A percentile compares a stretch with the other conserved stretches of the same genome.
Conservation (phyloP, 2,329 filamentous ascomycete genomes). For the Dothidotthia symphoricarpi region DNA sequence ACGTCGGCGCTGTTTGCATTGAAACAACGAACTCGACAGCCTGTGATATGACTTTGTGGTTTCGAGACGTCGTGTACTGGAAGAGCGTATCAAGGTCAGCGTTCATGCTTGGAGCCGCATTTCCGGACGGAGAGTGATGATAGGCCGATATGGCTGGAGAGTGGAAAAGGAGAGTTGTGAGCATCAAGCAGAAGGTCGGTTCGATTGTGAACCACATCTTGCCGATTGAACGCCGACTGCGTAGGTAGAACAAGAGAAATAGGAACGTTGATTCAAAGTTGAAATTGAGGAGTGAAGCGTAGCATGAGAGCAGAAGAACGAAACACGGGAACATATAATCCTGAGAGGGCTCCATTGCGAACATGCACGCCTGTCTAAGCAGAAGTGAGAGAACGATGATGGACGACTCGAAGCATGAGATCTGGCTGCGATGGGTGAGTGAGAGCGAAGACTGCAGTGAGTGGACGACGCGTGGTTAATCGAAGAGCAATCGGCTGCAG, state of each 20-base stretch:
- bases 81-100: constrained; percentile 21
- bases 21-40: constrained; percentile 25
- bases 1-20: constrained; percentile 39
- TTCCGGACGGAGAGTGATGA: constrained; percentile 16
- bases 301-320: constrained; percentile 1
- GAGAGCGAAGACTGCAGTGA: constrained; percentile 14
- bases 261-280: too few relatives aligned
- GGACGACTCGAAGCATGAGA: constrained; percentile 3
- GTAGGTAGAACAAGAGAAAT: too few relatives aligned
- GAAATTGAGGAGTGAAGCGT: not conserved
- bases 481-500: constrained; percentile 3
- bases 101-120: constrained; percentile 7
- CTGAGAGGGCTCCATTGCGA: not conserved
- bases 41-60: constrained; percentile 23
- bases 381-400: constrained; percentile 13
- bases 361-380: not conserved
- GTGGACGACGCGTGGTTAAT: constrained; percentile 9
- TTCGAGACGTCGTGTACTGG: constrained; percentile 22
- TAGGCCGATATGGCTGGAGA: constrained; percentile 5
- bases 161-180: constrained; percentile 1
- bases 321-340: not conserved
- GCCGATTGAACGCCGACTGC: not conserved
- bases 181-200: not conserved
- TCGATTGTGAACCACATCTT: constrained; percentile 2
- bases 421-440: constrained; percentile 9